These are phyloP conservation scores for Lagenidium giganteum DNA, from an alignment of 352 stramenopile genomes.

Conservation along the genomic window DNA sequence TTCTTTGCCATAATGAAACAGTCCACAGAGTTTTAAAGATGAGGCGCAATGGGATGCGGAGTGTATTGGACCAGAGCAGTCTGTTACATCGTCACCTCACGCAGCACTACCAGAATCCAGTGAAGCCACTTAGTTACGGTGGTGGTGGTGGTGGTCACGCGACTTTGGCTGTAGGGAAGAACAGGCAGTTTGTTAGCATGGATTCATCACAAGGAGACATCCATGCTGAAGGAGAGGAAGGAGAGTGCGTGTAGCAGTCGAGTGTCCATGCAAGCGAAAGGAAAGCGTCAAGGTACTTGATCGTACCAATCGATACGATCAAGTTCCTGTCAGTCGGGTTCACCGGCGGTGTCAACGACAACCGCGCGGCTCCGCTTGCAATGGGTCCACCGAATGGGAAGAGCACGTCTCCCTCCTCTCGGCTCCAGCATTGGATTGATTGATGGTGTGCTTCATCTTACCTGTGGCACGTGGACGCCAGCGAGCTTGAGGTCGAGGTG, in stretches of 20 bases:
- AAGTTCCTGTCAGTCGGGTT: slow-evolving; percentile 10
- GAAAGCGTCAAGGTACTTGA: not conserved
- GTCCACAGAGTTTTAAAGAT: slow-evolving; percentile 58
- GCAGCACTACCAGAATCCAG: too few species aligned
- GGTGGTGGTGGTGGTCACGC: slow-evolving; percentile 69
- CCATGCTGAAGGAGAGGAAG: slow-evolving; percentile 1
- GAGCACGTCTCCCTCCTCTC: slow-evolving; percentile 25
- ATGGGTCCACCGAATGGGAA: slow-evolving; percentile 59
- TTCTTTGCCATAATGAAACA: slow-evolving; percentile 90
- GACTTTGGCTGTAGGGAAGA: slow-evolving; percentile 46
- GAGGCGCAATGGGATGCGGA: too few species aligned
- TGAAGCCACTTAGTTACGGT: slow-evolving; percentile 60
- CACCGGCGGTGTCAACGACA: slow-evolving; percentile 2
- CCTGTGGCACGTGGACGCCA: slow-evolving; percentile 85
- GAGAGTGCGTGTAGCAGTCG: not conserved
- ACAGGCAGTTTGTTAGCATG: slow-evolving; percentile 33
- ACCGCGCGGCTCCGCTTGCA: slow-evolving; percentile 20
- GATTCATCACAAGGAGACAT: slow-evolving; percentile 12
- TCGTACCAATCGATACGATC: not conserved
- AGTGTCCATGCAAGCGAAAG: slow-evolving; percentile 14
- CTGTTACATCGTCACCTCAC: too few species aligned
- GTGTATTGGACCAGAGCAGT: too few species aligned
- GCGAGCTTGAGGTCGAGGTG: slow-evolving; percentile 92
- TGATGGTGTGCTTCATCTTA: slow-evolving; percentile 28
- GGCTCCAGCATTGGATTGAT: slow-evolving; percentile 76